phyloP scores from a whole-genome alignment of 108 stramenopile genomes.

The Skeletonema costatum region DNA sequence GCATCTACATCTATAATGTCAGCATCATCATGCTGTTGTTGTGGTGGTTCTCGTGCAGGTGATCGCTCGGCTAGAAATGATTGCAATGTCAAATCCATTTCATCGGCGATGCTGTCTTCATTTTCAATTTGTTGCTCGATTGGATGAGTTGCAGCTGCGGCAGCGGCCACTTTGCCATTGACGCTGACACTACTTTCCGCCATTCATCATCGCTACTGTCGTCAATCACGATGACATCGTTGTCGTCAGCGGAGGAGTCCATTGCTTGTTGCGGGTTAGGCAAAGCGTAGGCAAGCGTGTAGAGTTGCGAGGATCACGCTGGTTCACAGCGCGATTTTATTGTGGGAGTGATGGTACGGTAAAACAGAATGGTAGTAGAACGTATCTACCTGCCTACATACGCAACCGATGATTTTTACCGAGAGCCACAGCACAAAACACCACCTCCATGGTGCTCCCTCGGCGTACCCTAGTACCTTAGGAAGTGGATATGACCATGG shows the following conservation, averaged over 20 bases:
- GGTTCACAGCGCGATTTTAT: too few relatives aligned
- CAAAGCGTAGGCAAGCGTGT: too few relatives aligned
- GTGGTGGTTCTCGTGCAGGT: not conserved
- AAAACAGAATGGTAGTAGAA: too few relatives aligned
- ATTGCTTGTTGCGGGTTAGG: not conserved
- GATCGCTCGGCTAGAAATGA: not conserved
- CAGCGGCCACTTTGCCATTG: constrained; percentile 4
- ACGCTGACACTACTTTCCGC: constrained; percentile 6
- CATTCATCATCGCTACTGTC: not conserved
- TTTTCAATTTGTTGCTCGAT: not conserved
- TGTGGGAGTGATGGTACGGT: too few relatives aligned
- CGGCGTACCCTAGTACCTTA: too few relatives aligned
- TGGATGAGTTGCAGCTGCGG: not conserved
- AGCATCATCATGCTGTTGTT: not conserved
- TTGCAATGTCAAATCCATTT: not conserved
- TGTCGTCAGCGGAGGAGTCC: not conserved
- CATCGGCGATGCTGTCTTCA: not conserved
- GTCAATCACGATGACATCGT: constrained; percentile 2
- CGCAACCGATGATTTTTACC: too few relatives aligned
- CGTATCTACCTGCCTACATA: too few relatives aligned
- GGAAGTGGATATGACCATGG: too few relatives aligned
- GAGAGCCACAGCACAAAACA: too few relatives aligned
- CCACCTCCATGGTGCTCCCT: too few relatives aligned
- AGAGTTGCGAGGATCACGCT: too few relatives aligned
- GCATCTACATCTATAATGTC: constrained; percentile 8